Evolutionary conservation across 2,329 filamentous ascomycete species (phyloP).

Genomic region (Fusarium concolor): DNA sequence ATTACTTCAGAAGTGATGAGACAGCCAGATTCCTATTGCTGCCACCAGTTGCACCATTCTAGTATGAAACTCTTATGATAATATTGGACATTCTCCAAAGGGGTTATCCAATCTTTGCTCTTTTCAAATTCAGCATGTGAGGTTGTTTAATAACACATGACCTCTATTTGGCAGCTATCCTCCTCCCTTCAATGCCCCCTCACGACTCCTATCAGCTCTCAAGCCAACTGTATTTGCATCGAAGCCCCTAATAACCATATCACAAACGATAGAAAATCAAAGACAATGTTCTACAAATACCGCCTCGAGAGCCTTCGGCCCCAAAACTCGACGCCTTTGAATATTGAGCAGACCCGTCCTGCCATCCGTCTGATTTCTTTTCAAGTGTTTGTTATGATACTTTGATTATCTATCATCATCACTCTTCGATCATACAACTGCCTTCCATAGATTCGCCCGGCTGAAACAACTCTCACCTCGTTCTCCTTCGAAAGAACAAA

Average conservation of each 20-base stretch:
- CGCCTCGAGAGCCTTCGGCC: not conserved
- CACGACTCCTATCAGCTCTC: fast-evolving
- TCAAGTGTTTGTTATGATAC: too few species aligned
- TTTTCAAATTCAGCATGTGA: not conserved
- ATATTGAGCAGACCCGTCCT: too few species aligned
- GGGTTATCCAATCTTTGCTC: not conserved
- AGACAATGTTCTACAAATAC: not conserved
- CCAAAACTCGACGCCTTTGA: too few species aligned
- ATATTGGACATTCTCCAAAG: not conserved
- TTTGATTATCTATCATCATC: too few species aligned
- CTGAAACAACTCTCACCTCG: too few species aligned
- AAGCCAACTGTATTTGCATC: fast-evolving
- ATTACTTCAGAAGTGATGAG: not conserved
- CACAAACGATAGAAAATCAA: conserved; percentile 16
- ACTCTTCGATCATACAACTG: too few species aligned
- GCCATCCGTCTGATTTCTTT: too few species aligned
- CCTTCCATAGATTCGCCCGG: not conserved
- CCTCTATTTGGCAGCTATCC: not conserved
- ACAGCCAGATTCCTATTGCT: not conserved
- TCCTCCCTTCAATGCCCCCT: not conserved
- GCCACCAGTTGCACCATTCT: fast-evolving
- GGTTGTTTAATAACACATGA: not conserved
- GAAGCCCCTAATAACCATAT: not conserved
- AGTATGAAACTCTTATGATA: not conserved
- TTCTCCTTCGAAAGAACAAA: too few species aligned